Evolutionary conservation across 306 rosid genomes (phyloP).

Genomic region (Prosopis cineraria): DNA sequence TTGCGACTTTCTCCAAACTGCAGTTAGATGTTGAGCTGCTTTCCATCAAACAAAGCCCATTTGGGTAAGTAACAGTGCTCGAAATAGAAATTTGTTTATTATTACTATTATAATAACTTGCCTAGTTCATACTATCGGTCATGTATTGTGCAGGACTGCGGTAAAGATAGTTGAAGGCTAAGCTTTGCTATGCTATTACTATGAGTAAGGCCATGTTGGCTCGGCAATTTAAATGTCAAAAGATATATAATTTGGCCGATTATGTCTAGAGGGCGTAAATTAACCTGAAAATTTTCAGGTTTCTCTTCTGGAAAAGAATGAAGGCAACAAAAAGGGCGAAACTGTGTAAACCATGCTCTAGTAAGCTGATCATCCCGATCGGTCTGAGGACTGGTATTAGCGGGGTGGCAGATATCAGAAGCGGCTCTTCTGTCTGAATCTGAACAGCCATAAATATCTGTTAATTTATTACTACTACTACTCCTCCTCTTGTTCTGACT

Average conservation of each 20-base stretch:
- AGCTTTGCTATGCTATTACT: constrained; percentile 27
- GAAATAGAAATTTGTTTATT: not conserved
- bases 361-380: not conserved
- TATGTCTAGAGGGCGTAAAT: constrained; percentile 23
- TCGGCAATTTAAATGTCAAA: not conserved
- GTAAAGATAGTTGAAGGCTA: constrained; percentile 90
- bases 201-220: constrained; percentile 13
- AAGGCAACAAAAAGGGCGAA: not conserved
- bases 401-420: not conserved
- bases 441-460: not conserved
- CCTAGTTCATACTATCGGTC: constrained; percentile 30
- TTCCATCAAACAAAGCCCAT: constrained; percentile 89
- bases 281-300: constrained; percentile 15
- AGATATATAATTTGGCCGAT: not conserved
- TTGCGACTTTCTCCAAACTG: constrained; percentile 33
- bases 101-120: not conserved
- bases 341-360: not conserved
- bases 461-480: too few relatives aligned
- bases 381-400: not conserved
- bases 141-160: constrained; percentile 60
- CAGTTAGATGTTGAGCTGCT: constrained; percentile 90
- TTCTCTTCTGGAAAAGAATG: not conserved
- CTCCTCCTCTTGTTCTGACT: not conserved
- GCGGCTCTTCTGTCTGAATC: not conserved
- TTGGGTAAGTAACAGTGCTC: constrained; percentile 67